Base-by-base conservation (phyloP, 78 protist species). In the Pigoraptor vietnamica region DNA sequence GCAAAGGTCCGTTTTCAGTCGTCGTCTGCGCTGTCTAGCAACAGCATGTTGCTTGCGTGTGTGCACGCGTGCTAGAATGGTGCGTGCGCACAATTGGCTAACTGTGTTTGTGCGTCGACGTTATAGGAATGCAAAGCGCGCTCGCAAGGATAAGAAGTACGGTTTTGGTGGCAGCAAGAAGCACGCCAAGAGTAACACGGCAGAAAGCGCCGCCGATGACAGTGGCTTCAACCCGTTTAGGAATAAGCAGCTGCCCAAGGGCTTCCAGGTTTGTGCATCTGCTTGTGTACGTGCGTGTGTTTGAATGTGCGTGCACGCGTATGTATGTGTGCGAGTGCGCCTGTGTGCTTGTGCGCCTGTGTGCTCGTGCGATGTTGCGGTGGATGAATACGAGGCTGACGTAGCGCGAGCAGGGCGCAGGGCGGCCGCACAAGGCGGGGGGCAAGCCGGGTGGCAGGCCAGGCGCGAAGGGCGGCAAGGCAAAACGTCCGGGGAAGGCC, bases 121-220 rank as follows among this genome's bases (percentile, higher is more conserved):
- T 40, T 40, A 79, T 19, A 79, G 88, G 55, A 86, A 39, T 25
- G 23, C 35, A 9, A 92, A 92, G 39, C 91, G 95, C 40, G 24
- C 37, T 36, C 34, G 56, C 37, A 94, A 94, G 92, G 92, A 94
- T 81, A 48, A 55, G 25, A 94, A 94, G 90, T 94, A 67, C 81
- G 96, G 96, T 19, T 92, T 88, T 34, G 96, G 96, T 83, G 96
- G 96, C 35, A 92, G 90, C 55, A 94, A 94, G 93, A 89, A 91
- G 56, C 84, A 56, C 48, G 86, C 89, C 24, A 92, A 92, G 79
- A 39, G 92, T 34, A 94, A 94, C 79, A 88, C 81, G 34, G 24
- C 40, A 89, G 91, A 88, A 6, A 92, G 94, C 24, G 81, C 90
- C 23, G 81, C 90, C 48, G 93, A 90, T 36, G 35, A 48, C 2